These are phyloP conservation scores for Melanogaster broomeanus DNA, from an alignment of 768 basidiomycete genomes.

Conservation along the genomic window DNA sequence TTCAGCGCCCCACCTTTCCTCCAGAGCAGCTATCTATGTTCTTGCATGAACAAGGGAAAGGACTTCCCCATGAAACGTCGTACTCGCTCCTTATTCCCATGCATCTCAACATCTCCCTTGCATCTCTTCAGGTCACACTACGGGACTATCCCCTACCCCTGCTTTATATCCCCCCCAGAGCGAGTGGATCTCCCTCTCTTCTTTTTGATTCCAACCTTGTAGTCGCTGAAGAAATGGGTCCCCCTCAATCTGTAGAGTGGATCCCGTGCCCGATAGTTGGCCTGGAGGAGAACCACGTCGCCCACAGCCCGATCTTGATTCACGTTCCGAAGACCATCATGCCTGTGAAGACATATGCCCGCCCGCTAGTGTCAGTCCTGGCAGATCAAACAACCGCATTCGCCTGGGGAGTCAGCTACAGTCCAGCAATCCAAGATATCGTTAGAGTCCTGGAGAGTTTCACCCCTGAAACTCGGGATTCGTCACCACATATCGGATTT, in stretches of 20 bases:
- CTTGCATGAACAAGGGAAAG: slow-evolving; percentile 63
- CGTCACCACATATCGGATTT: slow-evolving; percentile 83
- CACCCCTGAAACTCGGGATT: slow-evolving; percentile 74
- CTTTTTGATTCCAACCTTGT: slow-evolving; percentile 78
- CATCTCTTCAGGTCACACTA: slow-evolving; percentile 59
- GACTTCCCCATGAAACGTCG: slow-evolving; percentile 65
- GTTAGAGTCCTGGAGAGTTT: slow-evolving; percentile 82
- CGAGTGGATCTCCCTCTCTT: slow-evolving; percentile 46
- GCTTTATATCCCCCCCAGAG: slow-evolving; percentile 62
- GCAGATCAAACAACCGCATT: slow-evolving; percentile 69
- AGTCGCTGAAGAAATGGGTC: slow-evolving; percentile 85
- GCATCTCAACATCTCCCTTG: slow-evolving; percentile 69
- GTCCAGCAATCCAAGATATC: slow-evolving; percentile 84
- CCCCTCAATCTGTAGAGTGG: slow-evolving; percentile 67
- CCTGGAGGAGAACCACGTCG: slow-evolving; percentile 51
- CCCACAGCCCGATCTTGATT: slow-evolving; percentile 55
- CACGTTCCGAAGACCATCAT: slow-evolving; percentile 88
- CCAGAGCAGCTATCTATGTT: slow-evolving; percentile 57
- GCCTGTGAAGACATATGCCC: slow-evolving; percentile 92
- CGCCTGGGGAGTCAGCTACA: slow-evolving; percentile 88
- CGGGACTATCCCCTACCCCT: slow-evolving; percentile 91
- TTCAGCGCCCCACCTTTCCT: slow-evolving; percentile 64
- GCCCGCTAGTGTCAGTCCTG: slow-evolving; percentile 67
- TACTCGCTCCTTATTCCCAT: slow-evolving; percentile 85
- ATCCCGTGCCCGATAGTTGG: slow-evolving; percentile 66